Evolutionary conservation across 345 rosid species (phyloP), one percentile per base, ranked within the genome.

Genomic region (Erucastrum elatum): DNA sequence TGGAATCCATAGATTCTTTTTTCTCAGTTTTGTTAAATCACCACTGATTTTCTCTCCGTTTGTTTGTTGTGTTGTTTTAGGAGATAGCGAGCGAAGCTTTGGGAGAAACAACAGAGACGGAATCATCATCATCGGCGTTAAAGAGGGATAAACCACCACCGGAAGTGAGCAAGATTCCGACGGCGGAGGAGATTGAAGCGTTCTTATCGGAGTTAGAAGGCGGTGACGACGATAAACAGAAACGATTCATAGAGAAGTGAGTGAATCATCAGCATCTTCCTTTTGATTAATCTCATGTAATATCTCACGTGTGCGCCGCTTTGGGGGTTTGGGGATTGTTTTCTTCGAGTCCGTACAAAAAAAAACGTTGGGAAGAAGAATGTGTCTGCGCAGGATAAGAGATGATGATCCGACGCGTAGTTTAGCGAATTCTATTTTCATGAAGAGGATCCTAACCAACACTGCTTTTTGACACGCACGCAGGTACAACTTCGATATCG

Each of bases 401-500:
- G 60, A 56, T 74, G 35, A 56, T 39, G 26, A 49, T 35, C 46
- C 33, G 27, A 68, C 11, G 83, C 83, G 80, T 75, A 75, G 39
- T 64, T 64, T 75, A 80, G 75, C 83, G 70, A 25, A 59, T 46
- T 0, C 21, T 29, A 29, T 29, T 2, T 29, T 29, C 31, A 29
- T 29, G 4, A 21, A 21, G 63, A 55, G 77, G 82, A 84, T 83
- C 77, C 85, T 85, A 85, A 84, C 86, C 78, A 82, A 85, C 78
- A 82, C 75, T 77, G 61, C 46, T 81, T 56, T 64, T 21, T 53
- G 21, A 29, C 21, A 15, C 49, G 21, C 61, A 73, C 68, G 72
- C 82, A 91, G 96, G 92, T 91, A 91, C 88, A 91, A 91, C 68
- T 91, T 79, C 76, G 94, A 91, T 73, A 75, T 89, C 55, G 88